phyloP scores from a whole-genome alignment of 441 rosid genomes.

The Populus hybrid region DNA sequence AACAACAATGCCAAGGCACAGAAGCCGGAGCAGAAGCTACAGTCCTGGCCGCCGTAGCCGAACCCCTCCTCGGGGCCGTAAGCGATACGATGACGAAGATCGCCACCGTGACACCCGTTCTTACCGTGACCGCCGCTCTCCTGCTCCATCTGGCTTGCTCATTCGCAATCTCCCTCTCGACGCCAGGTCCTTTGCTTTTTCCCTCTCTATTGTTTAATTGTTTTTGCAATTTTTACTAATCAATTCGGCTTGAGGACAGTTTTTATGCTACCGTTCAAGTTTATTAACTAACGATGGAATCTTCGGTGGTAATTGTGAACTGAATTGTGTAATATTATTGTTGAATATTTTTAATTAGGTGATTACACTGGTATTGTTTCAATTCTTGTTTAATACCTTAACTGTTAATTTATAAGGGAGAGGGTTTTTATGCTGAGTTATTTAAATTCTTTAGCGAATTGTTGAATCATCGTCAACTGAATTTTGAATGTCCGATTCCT shows the following conservation, averaged over 20 bases:
- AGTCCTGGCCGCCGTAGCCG: constrained; percentile 73
- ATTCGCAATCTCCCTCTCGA: constrained; percentile 93
- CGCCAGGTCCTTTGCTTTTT: constrained; percentile 48
- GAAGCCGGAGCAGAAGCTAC: constrained; percentile 75
- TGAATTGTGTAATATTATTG: too few species aligned
- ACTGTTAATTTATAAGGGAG: background rate
- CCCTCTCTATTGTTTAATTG: background rate
- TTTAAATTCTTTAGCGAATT: background rate
- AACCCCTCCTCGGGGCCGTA: constrained; percentile 61
- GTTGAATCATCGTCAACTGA: background rate
- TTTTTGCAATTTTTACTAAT: background rate
- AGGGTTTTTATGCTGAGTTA: background rate
- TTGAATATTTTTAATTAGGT: background rate
- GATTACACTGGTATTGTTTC: background rate
- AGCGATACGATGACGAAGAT: constrained; percentile 51
- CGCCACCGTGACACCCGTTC: constrained; percentile 45
- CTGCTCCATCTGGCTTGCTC: constrained; percentile 85
- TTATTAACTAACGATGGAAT: background rate
- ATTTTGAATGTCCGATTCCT: background rate
- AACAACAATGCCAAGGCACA: constrained; percentile 51
- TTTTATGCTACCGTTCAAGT: background rate
- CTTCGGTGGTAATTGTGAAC: background rate
- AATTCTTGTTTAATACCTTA: too few species aligned
- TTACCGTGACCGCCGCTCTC: constrained; percentile 71
- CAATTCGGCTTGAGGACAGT: background rate